phyloP scores from a whole-genome alignment of 1,284 basidiomycete species.

The Ceratobasidium sp. region DNA sequence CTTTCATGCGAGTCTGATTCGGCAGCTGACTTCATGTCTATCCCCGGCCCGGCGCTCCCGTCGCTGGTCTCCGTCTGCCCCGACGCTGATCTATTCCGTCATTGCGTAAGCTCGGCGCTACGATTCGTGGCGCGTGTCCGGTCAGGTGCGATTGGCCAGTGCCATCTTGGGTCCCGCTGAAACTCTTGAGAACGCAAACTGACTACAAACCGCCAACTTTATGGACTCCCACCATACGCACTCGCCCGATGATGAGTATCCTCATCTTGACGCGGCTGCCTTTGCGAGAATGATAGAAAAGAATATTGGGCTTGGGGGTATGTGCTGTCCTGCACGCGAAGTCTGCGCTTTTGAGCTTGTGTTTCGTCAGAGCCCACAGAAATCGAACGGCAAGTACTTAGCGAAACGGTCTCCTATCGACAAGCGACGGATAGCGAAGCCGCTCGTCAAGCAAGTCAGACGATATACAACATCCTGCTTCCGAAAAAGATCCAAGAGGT shows the following conservation, averaged over 20 bases:
- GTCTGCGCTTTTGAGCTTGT: neutral
- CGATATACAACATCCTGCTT: constrained; percentile 27
- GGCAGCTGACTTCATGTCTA: constrained; percentile 3
- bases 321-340: neutral
- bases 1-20: constrained; percentile 9
- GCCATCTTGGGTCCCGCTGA: neutral
- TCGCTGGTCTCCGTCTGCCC: neutral
- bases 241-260: constrained; percentile 11
- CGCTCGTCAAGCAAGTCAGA: constrained; percentile 11
- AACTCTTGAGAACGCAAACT: neutral
- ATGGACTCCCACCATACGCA: neutral
- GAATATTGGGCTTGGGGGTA: constrained; percentile 18
- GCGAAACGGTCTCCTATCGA: neutral
- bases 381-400: constrained; percentile 15
- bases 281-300: constrained; percentile 32
- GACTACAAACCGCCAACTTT: neutral
- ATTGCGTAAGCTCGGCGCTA: constrained; percentile 2
- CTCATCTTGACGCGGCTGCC: constrained; percentile 8
- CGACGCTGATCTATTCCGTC: neutral
- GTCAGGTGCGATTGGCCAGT: neutral
- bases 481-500: constrained; percentile 29
- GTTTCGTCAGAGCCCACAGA: constrained; percentile 15
- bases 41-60: constrained; percentile 24
- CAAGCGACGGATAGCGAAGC: neutral
- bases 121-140: neutral